A percentile compares a stretch with the other conserved stretches of the same genome.
Conservation (phyloP, 352 stramenopile species). For the Phytophthora macrochlamydospora region DNA sequence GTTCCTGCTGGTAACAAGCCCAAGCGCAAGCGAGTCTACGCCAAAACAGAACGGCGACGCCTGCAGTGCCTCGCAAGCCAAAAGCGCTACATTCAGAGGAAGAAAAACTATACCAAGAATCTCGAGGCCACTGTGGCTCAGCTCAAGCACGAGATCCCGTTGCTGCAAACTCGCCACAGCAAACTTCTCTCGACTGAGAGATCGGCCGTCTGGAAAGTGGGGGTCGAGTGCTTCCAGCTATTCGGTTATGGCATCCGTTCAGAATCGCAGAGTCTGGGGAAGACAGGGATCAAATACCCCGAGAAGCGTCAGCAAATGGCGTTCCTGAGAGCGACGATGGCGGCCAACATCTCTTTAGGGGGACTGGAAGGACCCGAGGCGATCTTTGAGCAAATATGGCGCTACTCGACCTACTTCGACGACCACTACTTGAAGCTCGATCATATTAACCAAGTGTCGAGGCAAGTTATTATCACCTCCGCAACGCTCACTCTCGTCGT, state of each 20-base stretch:
- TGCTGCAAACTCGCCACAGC: not conserved
- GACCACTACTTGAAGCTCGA: constrained; percentile 34
- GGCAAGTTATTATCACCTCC: constrained; percentile 3
- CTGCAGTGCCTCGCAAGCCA: not conserved
- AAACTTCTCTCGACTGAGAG: not conserved
- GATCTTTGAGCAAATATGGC: constrained; percentile 23
- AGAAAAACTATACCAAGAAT: not conserved
- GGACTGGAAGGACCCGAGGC: constrained; percentile 10
- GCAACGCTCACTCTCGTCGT: constrained; percentile 10
- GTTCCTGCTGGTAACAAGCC: not conserved
- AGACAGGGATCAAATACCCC: not conserved
- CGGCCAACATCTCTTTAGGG: constrained; percentile 14
- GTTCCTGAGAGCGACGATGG: constrained; percentile 26
- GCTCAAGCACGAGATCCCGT: not conserved
- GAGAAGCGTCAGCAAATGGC: constrained; percentile 14
- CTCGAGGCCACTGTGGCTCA: not conserved
- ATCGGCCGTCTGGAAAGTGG: not conserved
- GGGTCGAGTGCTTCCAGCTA: not conserved
- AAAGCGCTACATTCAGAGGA: not conserved
- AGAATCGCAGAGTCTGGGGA: not conserved
- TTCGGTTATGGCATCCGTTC: not conserved
- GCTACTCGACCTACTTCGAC: constrained; percentile 27
- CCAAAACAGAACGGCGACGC: not conserved
- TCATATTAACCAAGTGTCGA: constrained; percentile 10
- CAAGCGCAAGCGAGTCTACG: not conserved